Conservation (phyloP, 441 rosid genomes). For the Aleurites moluccanus region DNA sequence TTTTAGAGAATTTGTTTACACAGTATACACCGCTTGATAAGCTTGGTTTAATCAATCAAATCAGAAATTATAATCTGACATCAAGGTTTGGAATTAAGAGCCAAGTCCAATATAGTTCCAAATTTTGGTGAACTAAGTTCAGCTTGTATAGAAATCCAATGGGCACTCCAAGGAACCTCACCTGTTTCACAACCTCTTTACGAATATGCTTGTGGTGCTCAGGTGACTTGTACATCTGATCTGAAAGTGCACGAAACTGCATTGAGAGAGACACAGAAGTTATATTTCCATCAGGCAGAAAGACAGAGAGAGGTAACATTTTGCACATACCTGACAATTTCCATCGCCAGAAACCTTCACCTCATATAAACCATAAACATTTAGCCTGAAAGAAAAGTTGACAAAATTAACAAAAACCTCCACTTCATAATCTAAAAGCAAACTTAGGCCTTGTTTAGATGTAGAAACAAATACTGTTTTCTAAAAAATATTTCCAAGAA, state of each 20-base stretch:
- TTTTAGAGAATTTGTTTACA: neutral
- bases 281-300: neutral
- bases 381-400: slow-evolving; percentile 49
- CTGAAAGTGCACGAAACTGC: slow-evolving; percentile 96
- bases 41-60: neutral
- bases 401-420: slow-evolving; percentile 14
- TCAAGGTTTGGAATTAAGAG: neutral
- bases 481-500: too few relatives aligned
- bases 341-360: slow-evolving; percentile 96
- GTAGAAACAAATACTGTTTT: too few relatives aligned
- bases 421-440: slow-evolving; percentile 10
- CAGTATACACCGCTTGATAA: neutral
- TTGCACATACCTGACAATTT: slow-evolving; percentile 78
- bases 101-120: slow-evolving; percentile 1
- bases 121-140: neutral
- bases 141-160: slow-evolving; percentile 7
- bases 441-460: too few relatives aligned
- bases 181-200: slow-evolving; percentile 86
- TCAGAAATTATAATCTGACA: neutral
- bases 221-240: slow-evolving; percentile 81
- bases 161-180: slow-evolving; percentile 26
- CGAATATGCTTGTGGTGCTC: slow-evolving; percentile 91
- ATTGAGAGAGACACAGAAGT: slow-evolving; percentile 8
- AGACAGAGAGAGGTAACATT: slow-evolving; percentile 13
- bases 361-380: slow-evolving; percentile 77